Evolutionary conservation across 2,329 filamentous ascomycete genomes (phyloP), one percentile per base, ranked within the genome.

Genomic region (Aspergillus ochraceus): DNA sequence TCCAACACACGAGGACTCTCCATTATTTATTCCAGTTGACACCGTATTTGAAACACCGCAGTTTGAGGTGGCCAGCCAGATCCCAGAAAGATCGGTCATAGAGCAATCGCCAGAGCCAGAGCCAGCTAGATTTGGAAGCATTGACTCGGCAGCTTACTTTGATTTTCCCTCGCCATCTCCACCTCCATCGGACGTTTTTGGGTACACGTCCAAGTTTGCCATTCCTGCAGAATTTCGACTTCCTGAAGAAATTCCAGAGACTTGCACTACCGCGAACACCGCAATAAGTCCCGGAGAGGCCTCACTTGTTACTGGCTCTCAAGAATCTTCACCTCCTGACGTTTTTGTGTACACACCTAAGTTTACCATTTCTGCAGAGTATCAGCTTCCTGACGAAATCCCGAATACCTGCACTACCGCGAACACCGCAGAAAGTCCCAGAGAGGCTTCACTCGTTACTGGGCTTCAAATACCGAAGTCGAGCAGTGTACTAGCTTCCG

Each of bases 21-120:
- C 63, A 12, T 59, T 68, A 26, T 69, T 67, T 55, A 59, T 68
- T 36, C 59, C 62, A 6, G 11, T 59, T 17, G 59, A 60, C 22
- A 9, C 46, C 19, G 42, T 50, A 47, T 46, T 58, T 26, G 52
- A 57, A 50, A 30, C 53, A 24, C 11, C n/a, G 26, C 50, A 60
- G n/a, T 3, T 49, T 29, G 49, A 54, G n/a, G 50, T 49, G 26
- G 55, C 6, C 47, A 57, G 45, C 36, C 30, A 22, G 53, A 30
- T 30, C 30, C 30, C 30, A 19, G 53, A 36, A 6, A n/a, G 14
- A 42, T 42, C 36, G 4, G 14, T 42, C 36, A 42, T 42, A 17
- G 36, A 42, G 12, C 17, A 42, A 42, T 42, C 36, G 17, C 17
- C 36, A n/a, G 36, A 42, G 17, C 36, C 36, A n/a, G 36, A 42